Evolutionary conservation across 2,329 filamentous ascomycete genomes (phyloP).

Genomic region (Penicillium nordicum): DNA sequence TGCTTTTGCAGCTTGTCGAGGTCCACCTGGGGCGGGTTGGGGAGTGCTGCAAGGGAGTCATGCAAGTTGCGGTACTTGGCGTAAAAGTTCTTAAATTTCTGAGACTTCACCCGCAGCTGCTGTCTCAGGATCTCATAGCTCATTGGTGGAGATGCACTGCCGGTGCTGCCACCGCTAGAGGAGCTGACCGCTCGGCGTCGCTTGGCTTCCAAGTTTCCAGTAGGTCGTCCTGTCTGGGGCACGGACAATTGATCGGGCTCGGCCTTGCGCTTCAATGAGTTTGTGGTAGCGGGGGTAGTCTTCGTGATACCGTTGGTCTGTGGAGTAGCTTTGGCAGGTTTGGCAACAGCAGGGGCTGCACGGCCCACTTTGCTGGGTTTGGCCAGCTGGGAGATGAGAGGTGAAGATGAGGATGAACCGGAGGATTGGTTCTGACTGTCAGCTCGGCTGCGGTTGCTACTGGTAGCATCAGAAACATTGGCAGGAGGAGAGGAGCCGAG

Average conservation of each 20-base stretch:
- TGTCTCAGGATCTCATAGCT: constrained; percentile 37
- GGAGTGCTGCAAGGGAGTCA: constrained; percentile 40
- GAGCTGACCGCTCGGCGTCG: constrained; percentile 37
- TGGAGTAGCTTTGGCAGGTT: constrained; percentile 8
- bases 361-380: constrained; percentile 26
- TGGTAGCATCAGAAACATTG: constrained; percentile 57
- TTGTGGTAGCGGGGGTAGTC: constrained; percentile 19
- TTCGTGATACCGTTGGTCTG: constrained; percentile 31
- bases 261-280: constrained; percentile 43
- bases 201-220: constrained; percentile 43
- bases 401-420: constrained; percentile 45
- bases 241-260: constrained; percentile 30
- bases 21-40: constrained; percentile 49
- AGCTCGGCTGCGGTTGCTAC: constrained; percentile 40
- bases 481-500: constrained; percentile 60
- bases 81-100: constrained; percentile 56
- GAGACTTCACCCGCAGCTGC: constrained; percentile 41
- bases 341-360: constrained; percentile 18
- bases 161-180: constrained; percentile 41
- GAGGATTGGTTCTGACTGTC: constrained; percentile 44
- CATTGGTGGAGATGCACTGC: constrained; percentile 40
- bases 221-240: constrained; percentile 28
- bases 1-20: constrained; percentile 53
- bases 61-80: constrained; percentile 57
- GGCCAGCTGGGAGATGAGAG: constrained; percentile 40